Evolutionary conservation across 2,329 filamentous ascomycete species (phyloP), one percentile per base, ranked within the genome.

Genomic region (Diaporthe longicolla): DNA sequence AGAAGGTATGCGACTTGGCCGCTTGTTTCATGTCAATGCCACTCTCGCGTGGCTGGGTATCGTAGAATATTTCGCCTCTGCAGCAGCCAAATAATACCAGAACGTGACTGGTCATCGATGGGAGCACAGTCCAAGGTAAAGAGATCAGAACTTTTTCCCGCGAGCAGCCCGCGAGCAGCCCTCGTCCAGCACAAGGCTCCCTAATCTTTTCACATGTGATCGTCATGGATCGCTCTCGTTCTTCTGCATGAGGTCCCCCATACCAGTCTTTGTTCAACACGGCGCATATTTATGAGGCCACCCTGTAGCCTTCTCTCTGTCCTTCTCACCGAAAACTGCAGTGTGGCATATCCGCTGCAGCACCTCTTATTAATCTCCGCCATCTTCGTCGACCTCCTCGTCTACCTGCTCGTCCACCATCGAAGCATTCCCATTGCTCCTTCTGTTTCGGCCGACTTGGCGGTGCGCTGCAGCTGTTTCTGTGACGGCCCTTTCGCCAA

Each of bases 401-500:
- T 79, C 79, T 17, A 77, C 78, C 3, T 78, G 78, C 54, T 79
- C 77, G 15, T 78, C 74, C 76, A 83, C 81, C 37, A 82, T 80
- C 52, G 81, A 79, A 55, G 83, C 82, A 2, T 80, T 81, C 50
- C 81, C 63, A 72, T 82, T 82, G 72, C 82, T 85, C 65, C 80
- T 79, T 70, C 83, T 78, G 4, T 81, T 80, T 68, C 81, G 83
- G 37, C 83, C 81, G 59, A 83, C 83, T 52, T 82, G 85, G 63
- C 83, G 82, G 76, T 86, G 84, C 73, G 86, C 89, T 9, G 87
- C 85, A 48, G 87, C 84, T 10, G 88, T 88, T 76, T 84, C 85
- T 3, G 89, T 91, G 40, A 91, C 85, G 0, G 90, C 89, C 72
- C 85, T 84, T 81, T 91, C 89, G 3, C 90, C 90, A 1, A 91